Base-by-base conservation (phyloP, 176 grass and related monocot genomes). In the Pontederia paniculata region DNA sequence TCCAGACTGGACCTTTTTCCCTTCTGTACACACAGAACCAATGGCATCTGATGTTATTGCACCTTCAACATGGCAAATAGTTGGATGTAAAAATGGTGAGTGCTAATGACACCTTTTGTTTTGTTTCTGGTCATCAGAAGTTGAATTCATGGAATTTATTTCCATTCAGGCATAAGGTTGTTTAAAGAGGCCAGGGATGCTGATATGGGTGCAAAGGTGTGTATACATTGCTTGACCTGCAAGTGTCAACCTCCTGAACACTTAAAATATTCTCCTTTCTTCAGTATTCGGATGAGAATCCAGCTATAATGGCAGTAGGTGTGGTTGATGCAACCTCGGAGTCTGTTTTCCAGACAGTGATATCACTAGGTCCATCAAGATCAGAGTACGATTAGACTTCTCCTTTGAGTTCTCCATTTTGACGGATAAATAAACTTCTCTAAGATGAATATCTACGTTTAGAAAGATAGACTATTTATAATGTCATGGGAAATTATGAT, bases 321-420 rank as follows among this genome's bases (percentile, higher is more conserved):
- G 69, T 61, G 17, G 57, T 72, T 51, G 69, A 61, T 62, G 69
- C 69, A 52, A 72, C 28, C 51, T 19, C 69, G 2, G 57, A 61
- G 17, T 23, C 47, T 14, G 44, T 72, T 61, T 72, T 72, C 57
- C 25, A 12, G n/a, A 19, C 31, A 62, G 57, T 72, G 10, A 72
- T 62, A 31, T 72, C 57, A 43, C 69, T 72, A 61, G 69, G 69
- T 72, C 69, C 69, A 9, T 72, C 57, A 25, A 72, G 69, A 72
- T 62, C 57, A 62, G 69, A 61, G 69, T 72, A 62, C 61, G 68
- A 69, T 8, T 70, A 49, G 22, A n/a, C 23, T 8, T 57, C 22
- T 48, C 54, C 64, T 17, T 63, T 61, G 48, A 47, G 41, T 46
- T 41, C 65, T 20, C 9, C 44, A 10, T 73, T 52, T 50, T 45